A percentile compares a stretch with the other conserved stretches of the same genome.
Evolutionary conservation across 768 basidiomycete genomes (phyloP).

Genomic region (Tubosaeta sp.): DNA sequence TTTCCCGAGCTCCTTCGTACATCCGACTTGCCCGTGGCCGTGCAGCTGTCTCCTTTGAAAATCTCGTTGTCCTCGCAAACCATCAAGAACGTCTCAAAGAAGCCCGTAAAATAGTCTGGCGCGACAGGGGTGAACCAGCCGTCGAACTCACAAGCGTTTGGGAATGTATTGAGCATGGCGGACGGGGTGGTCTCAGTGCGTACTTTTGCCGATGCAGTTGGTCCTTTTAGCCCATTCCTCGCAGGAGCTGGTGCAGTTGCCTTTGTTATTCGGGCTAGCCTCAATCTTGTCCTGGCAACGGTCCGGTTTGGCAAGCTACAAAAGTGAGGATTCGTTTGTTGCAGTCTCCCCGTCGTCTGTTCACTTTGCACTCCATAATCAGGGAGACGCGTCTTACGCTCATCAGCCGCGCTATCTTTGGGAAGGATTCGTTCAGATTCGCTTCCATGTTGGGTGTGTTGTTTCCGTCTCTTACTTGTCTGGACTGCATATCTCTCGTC

Average conservation of each 20-base stretch:
- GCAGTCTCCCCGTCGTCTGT: not conserved
- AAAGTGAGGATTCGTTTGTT: conserved; percentile 42
- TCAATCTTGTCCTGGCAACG: conserved; percentile 78
- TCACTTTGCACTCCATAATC: not conserved
- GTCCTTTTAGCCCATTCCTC: not conserved
- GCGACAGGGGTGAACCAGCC: conserved; percentile 73
- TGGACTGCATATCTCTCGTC: not conserved
- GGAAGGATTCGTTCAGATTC: conserved; percentile 77
- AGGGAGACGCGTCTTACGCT: conserved; percentile 64
- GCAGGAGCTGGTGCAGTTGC: conserved; percentile 79
- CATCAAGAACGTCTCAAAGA: conserved; percentile 70
- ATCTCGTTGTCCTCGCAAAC: conserved; percentile 79
- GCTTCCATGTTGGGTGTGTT: conserved; percentile 77
- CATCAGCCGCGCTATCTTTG: conserved; percentile 80
- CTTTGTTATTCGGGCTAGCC: conserved; percentile 74
- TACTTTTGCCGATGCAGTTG: conserved; percentile 11
- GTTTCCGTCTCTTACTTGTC: not conserved
- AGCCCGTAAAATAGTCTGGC: conserved; percentile 78
- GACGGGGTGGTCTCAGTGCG: conserved; percentile 67
- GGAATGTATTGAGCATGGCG: conserved; percentile 69
- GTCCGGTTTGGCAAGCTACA: conserved; percentile 65
- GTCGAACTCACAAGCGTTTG: conserved; percentile 58
- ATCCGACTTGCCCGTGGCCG: conserved; percentile 49
- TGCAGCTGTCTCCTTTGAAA: conserved; percentile 76
- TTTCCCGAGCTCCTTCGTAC: conserved; percentile 32